Percentiles rank a stretch among this genome's conserved stretches.
Evolutionary conservation across 257 asterid species (phyloP).

Genomic region (Striga asiatica): DNA sequence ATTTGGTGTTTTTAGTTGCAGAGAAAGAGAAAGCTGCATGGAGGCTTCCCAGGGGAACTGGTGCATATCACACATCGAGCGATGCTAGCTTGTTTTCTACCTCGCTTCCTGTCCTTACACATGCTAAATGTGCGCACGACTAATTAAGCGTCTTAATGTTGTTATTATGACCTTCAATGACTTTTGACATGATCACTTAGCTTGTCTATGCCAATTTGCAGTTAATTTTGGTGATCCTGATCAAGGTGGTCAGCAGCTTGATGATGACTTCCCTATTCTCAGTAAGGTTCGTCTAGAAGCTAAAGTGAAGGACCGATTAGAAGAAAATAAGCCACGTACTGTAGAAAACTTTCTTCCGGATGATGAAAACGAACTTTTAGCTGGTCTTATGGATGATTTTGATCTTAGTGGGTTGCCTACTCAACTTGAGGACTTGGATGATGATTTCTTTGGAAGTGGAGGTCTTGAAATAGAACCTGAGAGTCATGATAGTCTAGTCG

Average conservation of each 20-base stretch:
- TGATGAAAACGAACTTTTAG: conserved; percentile 84
- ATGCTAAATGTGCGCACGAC: conserved; percentile 45
- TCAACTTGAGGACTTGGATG: conserved; percentile 89
- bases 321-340: conserved; percentile 35
- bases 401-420: conserved; percentile 85
- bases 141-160: neutral
- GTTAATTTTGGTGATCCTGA: conserved; percentile 46
- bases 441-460: conserved; percentile 89
- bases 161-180: neutral
- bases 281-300: conserved; percentile 26
- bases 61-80: conserved; percentile 37
- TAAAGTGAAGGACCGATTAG: conserved; percentile 41
- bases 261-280: conserved; percentile 46
- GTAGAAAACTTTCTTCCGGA: conserved; percentile 65
- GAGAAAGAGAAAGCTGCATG: conserved; percentile 47
- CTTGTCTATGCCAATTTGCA: conserved; percentile 23
- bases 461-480: conserved; percentile 79
- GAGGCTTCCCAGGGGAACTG: conserved; percentile 38
- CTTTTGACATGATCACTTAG: conserved; percentile 9
- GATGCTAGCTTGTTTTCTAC: conserved; percentile 87
- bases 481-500: conserved; percentile 34
- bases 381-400: conserved; percentile 84
- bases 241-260: conserved; percentile 27
- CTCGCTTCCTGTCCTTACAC: conserved; percentile 71
- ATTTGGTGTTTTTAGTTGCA: too few relatives aligned